phyloP scores from a whole-genome alignment of 331 rosid genomes.

The Acacia pycnantha region DNA sequence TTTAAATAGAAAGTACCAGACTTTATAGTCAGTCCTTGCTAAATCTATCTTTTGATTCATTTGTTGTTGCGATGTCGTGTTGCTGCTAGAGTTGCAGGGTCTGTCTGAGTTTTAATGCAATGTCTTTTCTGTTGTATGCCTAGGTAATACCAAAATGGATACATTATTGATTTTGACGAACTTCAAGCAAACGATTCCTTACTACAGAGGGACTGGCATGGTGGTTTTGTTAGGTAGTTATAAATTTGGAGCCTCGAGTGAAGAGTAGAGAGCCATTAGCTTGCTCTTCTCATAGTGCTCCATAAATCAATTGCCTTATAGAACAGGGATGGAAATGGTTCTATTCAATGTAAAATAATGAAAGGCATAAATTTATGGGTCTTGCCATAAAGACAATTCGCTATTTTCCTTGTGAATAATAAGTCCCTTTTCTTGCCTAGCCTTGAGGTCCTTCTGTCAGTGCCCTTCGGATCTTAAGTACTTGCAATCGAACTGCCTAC shows the following conservation, averaged over 20 bases:
- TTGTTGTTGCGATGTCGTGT: neutral
- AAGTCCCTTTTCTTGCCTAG: neutral
- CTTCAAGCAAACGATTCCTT: neutral
- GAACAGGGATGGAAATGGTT: slow-evolving; percentile 36
- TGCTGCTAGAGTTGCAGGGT: neutral
- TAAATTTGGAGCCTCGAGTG: slow-evolving; percentile 67
- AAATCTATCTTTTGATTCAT: neutral
- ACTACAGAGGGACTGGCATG: neutral
- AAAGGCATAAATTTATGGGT: slow-evolving; percentile 33
- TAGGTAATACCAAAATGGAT: neutral
- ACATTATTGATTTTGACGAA: neutral
- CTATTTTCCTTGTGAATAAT: neutral
- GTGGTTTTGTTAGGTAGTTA: neutral
- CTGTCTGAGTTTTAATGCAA: neutral
- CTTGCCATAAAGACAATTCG: neutral
- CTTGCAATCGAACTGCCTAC: neutral
- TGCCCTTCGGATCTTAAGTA: neutral
- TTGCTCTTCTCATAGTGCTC: slow-evolving; percentile 75
- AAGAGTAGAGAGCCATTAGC: slow-evolving; percentile 47
- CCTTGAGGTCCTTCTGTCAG: neutral
- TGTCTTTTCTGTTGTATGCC: neutral
- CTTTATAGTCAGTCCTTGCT: neutral
- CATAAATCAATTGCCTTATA: slow-evolving; percentile 46
- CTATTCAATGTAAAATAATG: slow-evolving; percentile 27
- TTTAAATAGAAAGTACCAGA: neutral